Conservation (phyloP, 768 basidiomycete genomes). For the Hirschioporus abietinus region DNA sequence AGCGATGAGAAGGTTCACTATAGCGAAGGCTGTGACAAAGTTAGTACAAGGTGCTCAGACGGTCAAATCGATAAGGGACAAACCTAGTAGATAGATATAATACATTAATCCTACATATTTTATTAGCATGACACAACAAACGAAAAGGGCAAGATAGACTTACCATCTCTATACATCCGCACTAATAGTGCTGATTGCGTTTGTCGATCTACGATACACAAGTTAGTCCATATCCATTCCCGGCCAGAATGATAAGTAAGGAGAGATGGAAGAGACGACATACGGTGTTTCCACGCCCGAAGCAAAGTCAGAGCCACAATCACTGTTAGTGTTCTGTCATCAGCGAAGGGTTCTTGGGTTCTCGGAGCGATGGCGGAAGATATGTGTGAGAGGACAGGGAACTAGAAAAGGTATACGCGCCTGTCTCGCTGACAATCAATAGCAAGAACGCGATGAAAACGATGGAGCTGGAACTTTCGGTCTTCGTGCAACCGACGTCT, state of each 20-base stretch:
- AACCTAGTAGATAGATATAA: slow-evolving; percentile 35
- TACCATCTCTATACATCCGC: slow-evolving; percentile 37
- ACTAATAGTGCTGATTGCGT: slow-evolving; percentile 32
- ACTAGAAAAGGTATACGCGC: slow-evolving; percentile 20
- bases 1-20: slow-evolving; percentile 36
- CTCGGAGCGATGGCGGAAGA: background rate
- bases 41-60: background rate
- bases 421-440: slow-evolving; percentile 34
- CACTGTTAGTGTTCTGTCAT: slow-evolving; percentile 19
- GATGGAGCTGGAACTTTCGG: slow-evolving; percentile 23
- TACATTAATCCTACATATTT: slow-evolving; percentile 31
- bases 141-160: slow-evolving; percentile 4
- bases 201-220: slow-evolving; percentile 11
- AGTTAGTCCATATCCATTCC: background rate
- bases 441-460: slow-evolving; percentile 34
- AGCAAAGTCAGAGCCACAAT: slow-evolving; percentile 33
- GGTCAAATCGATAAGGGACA: slow-evolving; percentile 8
- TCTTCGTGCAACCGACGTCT: background rate
- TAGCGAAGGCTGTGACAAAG: slow-evolving; percentile 25
- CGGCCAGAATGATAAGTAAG: background rate
- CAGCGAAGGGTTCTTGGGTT: background rate
- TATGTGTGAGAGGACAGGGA: background rate
- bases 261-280: slow-evolving; percentile 11
- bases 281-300: slow-evolving; percentile 33
- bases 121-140: background rate